Base-by-base conservation (phyloP, 495 filamentous ascomycete species). In the Penicillium desertorum region DNA sequence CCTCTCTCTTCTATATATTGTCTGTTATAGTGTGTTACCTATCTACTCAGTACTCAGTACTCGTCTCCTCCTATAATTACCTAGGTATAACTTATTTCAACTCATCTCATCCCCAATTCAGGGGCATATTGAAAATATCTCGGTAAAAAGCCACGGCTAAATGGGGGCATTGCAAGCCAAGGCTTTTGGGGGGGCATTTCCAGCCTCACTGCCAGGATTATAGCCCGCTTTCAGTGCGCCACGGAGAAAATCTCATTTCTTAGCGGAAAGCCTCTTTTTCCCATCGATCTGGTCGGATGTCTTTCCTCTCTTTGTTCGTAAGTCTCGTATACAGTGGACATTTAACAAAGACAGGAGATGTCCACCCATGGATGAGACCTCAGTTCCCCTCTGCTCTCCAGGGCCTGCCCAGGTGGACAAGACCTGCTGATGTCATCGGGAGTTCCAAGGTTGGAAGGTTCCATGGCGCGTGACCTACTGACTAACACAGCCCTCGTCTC, bases 401-500 rank as follows among this genome's bases (percentile, higher is more conserved):
- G n/a, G 22, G 22, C 22, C 23, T 6, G 22, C 22, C 22, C 22
- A 22, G 22, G 22, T 22, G 5, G 23, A 5, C 23, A 25, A 25
- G 17, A 44, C 25, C 4, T 45, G 22, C 25, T 49, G 46, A 36
- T 49, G 46, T 49, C 46, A 49, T 49, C 42, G 42, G 42, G 42
- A 44, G 5, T 9, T 22, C n/a, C n/a, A n/a, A n/a, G n/a, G n/a
- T n/a, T n/a, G n/a, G n/a, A n/a, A n/a, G n/a, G n/a, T n/a, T n/a
- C n/a, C n/a, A n/a, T n/a, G 46, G 29, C 46, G 46, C 25, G 46
- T 49, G 46, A 32, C 29, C 17, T 20, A 29, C 46, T 49, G 22
- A 49, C 6, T 50, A 34, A 39, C 36, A 39, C n/a, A 39, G 36
- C 36, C 36, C 36, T 39, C 17, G 36, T n/a, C n/a, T 10, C 11